Percentiles rank a stretch among this genome's conserved stretches.
Evolutionary conservation across 1,139 yeast genomes (phyloP).

Genomic region (Hemisphaericaspora subhashii): DNA sequence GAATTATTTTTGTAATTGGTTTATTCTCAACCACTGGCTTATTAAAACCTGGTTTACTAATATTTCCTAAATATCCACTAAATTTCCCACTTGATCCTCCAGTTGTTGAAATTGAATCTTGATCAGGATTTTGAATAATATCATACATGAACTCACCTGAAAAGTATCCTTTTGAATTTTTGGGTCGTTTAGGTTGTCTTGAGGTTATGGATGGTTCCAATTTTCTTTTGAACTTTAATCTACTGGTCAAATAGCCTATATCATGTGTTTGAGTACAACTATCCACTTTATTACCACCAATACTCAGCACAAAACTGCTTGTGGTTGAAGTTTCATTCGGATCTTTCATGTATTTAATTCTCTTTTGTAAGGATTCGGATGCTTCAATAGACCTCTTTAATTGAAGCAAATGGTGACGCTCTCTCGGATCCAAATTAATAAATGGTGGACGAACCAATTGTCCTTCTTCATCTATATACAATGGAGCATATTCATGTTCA

Average conservation of each 20-base stretch:
- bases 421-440: slow-evolving; percentile 45
- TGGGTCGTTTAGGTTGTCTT: slow-evolving; percentile 13
- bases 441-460: slow-evolving; percentile 48
- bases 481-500: slow-evolving; percentile 34
- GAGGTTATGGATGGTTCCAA: slow-evolving; percentile 1
- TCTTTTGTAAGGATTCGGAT: slow-evolving; percentile 31
- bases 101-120: slow-evolving; percentile 8
- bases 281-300: slow-evolving; percentile 30
- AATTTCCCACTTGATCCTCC: slow-evolving; percentile 16
- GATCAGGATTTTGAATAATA: slow-evolving; percentile 13
- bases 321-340: slow-evolving; percentile 43
- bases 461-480: slow-evolving; percentile 38
- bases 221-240: slow-evolving; percentile 14
- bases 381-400: slow-evolving; percentile 40
- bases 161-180: slow-evolving; percentile 25
- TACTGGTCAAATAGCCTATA: slow-evolving; percentile 26
- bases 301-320: slow-evolving; percentile 14
- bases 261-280: slow-evolving; percentile 46
- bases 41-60: slow-evolving; percentile 30
- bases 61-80: slow-evolving; percentile 33
- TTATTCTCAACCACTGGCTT: not conserved
- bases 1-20: slow-evolving; percentile 4
- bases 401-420: slow-evolving; percentile 43
- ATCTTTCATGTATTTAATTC: slow-evolving; percentile 40
- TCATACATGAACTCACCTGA: slow-evolving; percentile 43